A percentile compares a stretch with the other conserved stretches of the same genome.
Conservation (phyloP, 768 basidiomycete genomes). For the Hericium rajendrae region DNA sequence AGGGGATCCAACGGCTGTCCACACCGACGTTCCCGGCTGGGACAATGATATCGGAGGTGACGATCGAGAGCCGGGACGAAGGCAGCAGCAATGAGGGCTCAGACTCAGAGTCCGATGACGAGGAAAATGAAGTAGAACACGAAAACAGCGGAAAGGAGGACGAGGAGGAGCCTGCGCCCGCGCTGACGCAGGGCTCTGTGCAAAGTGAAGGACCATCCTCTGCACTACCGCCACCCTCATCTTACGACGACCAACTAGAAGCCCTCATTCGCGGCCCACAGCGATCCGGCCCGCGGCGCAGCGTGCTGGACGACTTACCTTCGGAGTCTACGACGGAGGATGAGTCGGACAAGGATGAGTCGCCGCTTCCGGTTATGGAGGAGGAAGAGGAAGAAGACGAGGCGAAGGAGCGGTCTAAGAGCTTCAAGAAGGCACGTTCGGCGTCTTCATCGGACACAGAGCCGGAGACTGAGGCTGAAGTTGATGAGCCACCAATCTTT, state of each 20-base stretch:
- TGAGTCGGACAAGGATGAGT: constrained; percentile 4
- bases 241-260: neutral
- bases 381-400: constrained; percentile 6
- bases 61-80: constrained; percentile 6
- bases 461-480: constrained; percentile 3
- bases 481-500: constrained; percentile 1
- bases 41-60: constrained; percentile 7
- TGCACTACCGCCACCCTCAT: neutral
- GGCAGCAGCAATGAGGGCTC: constrained; percentile 11
- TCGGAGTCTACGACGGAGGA: constrained; percentile 5
- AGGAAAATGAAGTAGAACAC: constrained; percentile 1
- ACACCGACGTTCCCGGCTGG: constrained; percentile 1
- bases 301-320: constrained; percentile 12
- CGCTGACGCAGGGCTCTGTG: neutral
- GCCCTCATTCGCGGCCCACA: constrained; percentile 7
- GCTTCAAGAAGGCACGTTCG: neutral
- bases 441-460: constrained; percentile 2
- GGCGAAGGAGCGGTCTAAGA: neutral
- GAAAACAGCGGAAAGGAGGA: neutral
- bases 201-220: neutral
- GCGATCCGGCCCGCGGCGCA: constrained; percentile 4
- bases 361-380: constrained; percentile 5
- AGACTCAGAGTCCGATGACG: neutral
- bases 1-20: neutral
- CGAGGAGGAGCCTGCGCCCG: neutral